Evolutionary conservation across 2,329 filamentous ascomycete genomes (phyloP), one percentile per base, ranked within the genome.

Genomic region (Magnaporthales sp.): DNA sequence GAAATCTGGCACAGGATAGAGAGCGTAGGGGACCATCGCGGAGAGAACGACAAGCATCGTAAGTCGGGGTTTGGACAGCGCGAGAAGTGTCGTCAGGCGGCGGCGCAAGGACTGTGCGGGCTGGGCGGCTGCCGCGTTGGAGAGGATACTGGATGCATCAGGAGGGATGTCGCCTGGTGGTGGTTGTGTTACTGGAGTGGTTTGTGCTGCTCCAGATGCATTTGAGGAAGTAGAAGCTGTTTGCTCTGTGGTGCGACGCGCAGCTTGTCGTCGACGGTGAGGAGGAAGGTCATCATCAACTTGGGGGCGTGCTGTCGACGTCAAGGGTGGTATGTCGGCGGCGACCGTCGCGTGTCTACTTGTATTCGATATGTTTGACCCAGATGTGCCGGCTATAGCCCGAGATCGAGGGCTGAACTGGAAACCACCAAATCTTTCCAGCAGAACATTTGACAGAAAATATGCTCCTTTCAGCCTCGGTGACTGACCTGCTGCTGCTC

Each of bases 1-100:
- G 69, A 98, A 88, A 66, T 92, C 89, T 1, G 94, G 93, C 1
- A 97, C 91, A 0, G 95, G 95, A 76, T 97, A 99, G 67, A 99
- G 83, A 19, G 92, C 92, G 77, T 98, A 99, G 3, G 94, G 87
- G 2, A 91, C 91, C 76, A 95, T 97, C 30, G 94, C 92, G 0
- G 92, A 92, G 63, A 99, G 88, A 32, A 97, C 90, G 69, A 99
- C 90, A 62, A 99, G 88, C 72, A 96, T 90, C 8, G 92, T 94
- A 63, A 99, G 87, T 66, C 94, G 92, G 3, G 95, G 95, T 76
- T 99, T 99, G n/a, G 93, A 91, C 70, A 99, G 88, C 29, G 95
- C 91, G 69, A 99, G 89, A 73, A 92, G 92, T 31, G 92, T 89
- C 26, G 93, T 91, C 70, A 95, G 75, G 66, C 87, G 84, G 67